Evolutionary conservation across 495 filamentous ascomycete genomes (phyloP), one percentile per base, ranked within the genome.

Genomic region (Pseudotulostoma volvatum): DNA sequence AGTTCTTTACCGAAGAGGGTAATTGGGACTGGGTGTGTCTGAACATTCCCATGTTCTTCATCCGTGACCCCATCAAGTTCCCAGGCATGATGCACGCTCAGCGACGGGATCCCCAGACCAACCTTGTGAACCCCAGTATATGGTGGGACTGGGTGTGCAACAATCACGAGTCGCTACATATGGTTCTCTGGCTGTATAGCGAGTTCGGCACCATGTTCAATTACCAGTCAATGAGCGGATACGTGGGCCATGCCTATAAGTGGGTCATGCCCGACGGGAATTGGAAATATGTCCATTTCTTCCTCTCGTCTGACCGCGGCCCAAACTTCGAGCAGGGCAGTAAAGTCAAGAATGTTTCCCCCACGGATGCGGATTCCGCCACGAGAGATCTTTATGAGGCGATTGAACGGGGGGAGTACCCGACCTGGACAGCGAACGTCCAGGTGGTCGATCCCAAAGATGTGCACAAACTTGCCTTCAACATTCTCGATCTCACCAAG

Each of bases 1-100:
- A 84, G 61, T 79, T 88, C 65, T 84, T 80, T 48, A 87, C 84
- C 1, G 64, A 81, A 9, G 78, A 92, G 49, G 81, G 81, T 9
- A 85, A 86, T 55, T 82, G 73, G 67, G 82, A 87, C 45, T 75
- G 71, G 63, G 77, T 81, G 18, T 73, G 68, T 48, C 78, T 78
- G 57, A 75, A 79, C 56, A 76, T 72, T 3, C 81, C 81, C 0
- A 69, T 86, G 19, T 87, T 87, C 68, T 87, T 86, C 64, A 54
- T 83, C 16, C 76, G 81, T n/a, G 81, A 86, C 44, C 78, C 81
- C 1, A 60, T 69, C 51, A 83, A 86, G 53, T 84, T 84, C 53
- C 79, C 82, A 9, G 62, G 72, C 36, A 70, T 88, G 51, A 85
- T 81, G 46, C 81, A 79, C 46, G 77, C 80, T n/a, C 80, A 84